Conservation (phyloP, 73 alveolate species). For the Paramecium sexaurelia region DNA sequence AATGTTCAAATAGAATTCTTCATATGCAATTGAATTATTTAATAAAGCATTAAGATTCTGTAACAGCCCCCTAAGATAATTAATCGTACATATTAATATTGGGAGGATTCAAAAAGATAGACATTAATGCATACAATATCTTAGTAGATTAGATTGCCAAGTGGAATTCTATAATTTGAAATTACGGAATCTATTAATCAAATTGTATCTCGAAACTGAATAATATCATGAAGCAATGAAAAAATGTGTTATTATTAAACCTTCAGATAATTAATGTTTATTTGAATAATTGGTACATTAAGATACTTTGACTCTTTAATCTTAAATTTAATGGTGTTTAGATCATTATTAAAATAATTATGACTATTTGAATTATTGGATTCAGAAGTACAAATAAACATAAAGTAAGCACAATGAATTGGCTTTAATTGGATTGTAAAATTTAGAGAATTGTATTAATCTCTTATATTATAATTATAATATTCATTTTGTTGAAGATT, state of each 20-base stretch:
- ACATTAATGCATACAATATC: not conserved
- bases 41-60: not conserved
- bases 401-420: not conserved
- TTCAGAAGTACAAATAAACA: not conserved
- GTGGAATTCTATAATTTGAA: not conserved
- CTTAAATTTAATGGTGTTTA: not conserved
- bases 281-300: not conserved
- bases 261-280: not conserved
- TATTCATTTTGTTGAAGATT: slow-evolving; percentile 15
- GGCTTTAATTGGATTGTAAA: not conserved
- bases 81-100: not conserved
- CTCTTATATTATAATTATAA: not conserved
- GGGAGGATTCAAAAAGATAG: not conserved
- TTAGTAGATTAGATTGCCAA: not conserved
- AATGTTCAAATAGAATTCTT: not conserved
- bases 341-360: slow-evolving; percentile 1
- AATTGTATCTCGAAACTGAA: not conserved
- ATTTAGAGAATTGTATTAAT: not conserved
- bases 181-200: not conserved
- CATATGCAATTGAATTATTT: not conserved
- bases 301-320: not conserved
- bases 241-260: not conserved
- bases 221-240: not conserved
- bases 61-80: not conserved
- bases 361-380: not conserved